phyloP scores from a whole-genome alignment of 352 stramenopile genomes.

The Halophytophthora batemanensis region DNA sequence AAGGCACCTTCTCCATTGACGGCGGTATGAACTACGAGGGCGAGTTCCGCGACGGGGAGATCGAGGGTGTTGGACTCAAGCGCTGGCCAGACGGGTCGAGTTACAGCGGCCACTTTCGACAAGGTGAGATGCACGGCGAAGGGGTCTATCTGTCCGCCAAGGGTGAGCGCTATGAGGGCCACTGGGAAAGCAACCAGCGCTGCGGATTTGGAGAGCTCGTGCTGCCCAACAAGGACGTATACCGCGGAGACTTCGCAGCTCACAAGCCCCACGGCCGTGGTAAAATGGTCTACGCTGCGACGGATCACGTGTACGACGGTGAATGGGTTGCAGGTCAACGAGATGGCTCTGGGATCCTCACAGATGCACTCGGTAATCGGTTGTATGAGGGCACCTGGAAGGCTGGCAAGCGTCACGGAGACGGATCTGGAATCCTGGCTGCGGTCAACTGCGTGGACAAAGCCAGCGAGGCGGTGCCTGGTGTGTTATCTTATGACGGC shows the following conservation, averaged over 20 bases:
- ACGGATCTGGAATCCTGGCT: conserved; percentile 19
- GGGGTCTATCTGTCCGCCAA: conserved; percentile 35
- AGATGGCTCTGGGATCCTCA: conserved; percentile 20
- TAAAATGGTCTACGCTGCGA: conserved; percentile 19
- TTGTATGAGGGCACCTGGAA: conserved; percentile 53
- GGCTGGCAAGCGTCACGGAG: conserved; percentile 24
- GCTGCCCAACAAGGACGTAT: conserved; percentile 30
- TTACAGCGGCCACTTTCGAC: conserved; percentile 54
- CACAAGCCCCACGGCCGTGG: conserved; percentile 46
- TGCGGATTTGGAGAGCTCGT: conserved; percentile 36
- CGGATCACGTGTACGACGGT: conserved; percentile 31
- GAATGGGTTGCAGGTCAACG: conserved; percentile 35
- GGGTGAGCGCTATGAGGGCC: conserved; percentile 55
- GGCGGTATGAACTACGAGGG: conserved; percentile 45
- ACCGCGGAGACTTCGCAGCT: conserved; percentile 35
- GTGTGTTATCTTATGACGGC: conserved; percentile 16
- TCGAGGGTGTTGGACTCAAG: conserved; percentile 52
- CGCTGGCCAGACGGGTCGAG: conserved; percentile 52
- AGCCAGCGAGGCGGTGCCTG: neutral
- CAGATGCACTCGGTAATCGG: conserved; percentile 1
- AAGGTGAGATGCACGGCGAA: conserved; percentile 52
- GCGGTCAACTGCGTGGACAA: conserved; percentile 1
- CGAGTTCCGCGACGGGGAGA: conserved; percentile 54
- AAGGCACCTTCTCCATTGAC: conserved; percentile 35
- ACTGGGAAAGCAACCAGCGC: conserved; percentile 51